phyloP scores from a whole-genome alignment of 2,329 filamentous ascomycete genomes.

The Phoma herbarum region DNA sequence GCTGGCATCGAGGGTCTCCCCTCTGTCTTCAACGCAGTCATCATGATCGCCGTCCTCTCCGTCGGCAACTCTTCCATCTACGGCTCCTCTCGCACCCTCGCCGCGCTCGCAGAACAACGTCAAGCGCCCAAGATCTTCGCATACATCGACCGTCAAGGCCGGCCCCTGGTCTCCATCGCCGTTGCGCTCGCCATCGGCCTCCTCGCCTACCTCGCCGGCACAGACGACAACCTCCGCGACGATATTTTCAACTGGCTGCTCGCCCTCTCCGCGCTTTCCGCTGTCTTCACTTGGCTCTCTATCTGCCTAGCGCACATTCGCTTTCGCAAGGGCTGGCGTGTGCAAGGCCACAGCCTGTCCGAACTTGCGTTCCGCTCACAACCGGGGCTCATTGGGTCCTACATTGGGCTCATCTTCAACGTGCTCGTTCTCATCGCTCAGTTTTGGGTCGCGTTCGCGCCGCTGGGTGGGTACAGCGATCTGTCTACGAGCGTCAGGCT shows the following conservation, averaged over 20 bases:
- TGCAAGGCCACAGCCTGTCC: slow-evolving; percentile 69
- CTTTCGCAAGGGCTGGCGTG: slow-evolving; percentile 69
- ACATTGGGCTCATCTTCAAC: slow-evolving; percentile 80
- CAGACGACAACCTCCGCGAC: slow-evolving; percentile 48
- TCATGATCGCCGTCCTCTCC: slow-evolving; percentile 87
- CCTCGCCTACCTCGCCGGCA: slow-evolving; percentile 65
- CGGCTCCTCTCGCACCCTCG: slow-evolving; percentile 87
- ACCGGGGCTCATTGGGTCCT: slow-evolving; percentile 81
- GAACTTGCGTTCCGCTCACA: slow-evolving; percentile 86
- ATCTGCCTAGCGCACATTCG: slow-evolving; percentile 70
- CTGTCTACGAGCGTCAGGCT: slow-evolving; percentile 60
- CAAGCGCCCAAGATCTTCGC: slow-evolving; percentile 65
- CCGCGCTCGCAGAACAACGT: slow-evolving; percentile 83
- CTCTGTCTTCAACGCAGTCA: slow-evolving; percentile 93
- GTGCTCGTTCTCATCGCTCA: slow-evolving; percentile 79
- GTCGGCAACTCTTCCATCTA: slow-evolving; percentile 94
- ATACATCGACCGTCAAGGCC: slow-evolving; percentile 69
- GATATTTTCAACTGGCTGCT: slow-evolving; percentile 71
- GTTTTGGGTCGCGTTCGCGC: slow-evolving; percentile 87
- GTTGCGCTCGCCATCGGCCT: slow-evolving; percentile 66
- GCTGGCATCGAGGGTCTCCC: slow-evolving; percentile 83
- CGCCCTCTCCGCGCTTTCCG: slow-evolving; percentile 75
- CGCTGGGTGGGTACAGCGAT: slow-evolving; percentile 66
- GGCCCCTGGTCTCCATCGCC: slow-evolving; percentile 65
- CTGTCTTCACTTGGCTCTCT: slow-evolving; percentile 79